Evolutionary conservation across 2,329 filamentous ascomycete genomes (phyloP).

Genomic region (Pseudogymnoascus sp.): DNA sequence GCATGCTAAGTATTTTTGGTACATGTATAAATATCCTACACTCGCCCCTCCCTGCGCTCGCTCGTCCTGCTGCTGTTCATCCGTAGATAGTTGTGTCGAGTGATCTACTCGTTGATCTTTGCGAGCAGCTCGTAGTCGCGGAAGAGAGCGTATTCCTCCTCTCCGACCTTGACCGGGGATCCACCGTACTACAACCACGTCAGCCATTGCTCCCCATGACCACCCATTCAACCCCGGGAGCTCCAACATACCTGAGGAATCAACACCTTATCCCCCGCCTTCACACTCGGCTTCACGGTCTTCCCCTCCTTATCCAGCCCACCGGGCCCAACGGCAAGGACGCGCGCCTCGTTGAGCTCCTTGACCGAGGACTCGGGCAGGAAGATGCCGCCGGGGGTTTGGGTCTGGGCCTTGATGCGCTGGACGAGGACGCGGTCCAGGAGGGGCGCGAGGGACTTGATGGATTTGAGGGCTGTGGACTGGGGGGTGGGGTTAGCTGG

Average conservation of each 20-base stretch:
- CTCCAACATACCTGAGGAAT: constrained; percentile 71
- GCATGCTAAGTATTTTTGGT: not conserved
- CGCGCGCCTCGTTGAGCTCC: constrained; percentile 96
- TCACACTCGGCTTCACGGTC: constrained; percentile 74
- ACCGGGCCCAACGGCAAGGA: constrained; percentile 89
- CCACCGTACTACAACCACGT: constrained; percentile 64
- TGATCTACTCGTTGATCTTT: constrained; percentile 91
- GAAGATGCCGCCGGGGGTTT: constrained; percentile 95
- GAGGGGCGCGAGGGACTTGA: constrained; percentile 89
- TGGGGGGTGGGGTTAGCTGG: constrained; percentile 22
- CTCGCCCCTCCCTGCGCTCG: too few relatives aligned
- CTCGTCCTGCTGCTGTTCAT: not conserved
- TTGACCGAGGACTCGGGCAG: constrained; percentile 94
- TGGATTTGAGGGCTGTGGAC: constrained; percentile 77
- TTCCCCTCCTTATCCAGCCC: constrained; percentile 81
- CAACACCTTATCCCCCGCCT: constrained; percentile 81
- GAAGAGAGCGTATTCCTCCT: constrained; percentile 94
- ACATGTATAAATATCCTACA: constrained; percentile 3
- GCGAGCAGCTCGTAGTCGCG: constrained; percentile 97
- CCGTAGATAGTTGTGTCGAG: not conserved
- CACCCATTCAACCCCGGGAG: not conserved
- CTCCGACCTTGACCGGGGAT: constrained; percentile 91
- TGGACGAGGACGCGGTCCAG: constrained; percentile 98
- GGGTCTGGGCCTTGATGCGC: constrained; percentile 92
- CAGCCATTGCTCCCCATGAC: constrained; percentile 20